phyloP scores from a whole-genome alignment of 768 basidiomycete species.

The Leccinum uliginosum region DNA sequence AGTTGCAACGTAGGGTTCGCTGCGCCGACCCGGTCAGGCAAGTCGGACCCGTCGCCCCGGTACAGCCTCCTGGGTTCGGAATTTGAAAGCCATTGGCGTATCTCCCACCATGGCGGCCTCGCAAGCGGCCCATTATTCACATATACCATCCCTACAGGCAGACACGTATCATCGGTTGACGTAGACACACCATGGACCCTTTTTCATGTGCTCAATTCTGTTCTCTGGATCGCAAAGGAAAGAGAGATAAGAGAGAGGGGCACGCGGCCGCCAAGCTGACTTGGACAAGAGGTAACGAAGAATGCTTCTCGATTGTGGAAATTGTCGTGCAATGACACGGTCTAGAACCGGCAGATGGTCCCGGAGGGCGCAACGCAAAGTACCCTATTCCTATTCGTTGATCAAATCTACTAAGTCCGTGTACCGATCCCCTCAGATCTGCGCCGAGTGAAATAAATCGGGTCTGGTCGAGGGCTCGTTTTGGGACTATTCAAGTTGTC shows the following conservation, averaged over 20 bases:
- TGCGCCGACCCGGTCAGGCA: neutral
- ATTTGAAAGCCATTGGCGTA: neutral
- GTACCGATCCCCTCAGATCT: too few relatives aligned
- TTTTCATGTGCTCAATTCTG: neutral
- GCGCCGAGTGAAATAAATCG: too few relatives aligned
- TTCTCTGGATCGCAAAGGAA: neutral
- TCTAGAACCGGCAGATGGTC: too few relatives aligned
- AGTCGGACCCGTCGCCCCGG: neutral
- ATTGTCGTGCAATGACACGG: neutral
- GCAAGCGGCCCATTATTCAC: neutral
- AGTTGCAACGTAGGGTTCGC: neutral
- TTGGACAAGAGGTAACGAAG: neutral
- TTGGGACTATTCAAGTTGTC: too few relatives aligned
- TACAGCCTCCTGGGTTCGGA: neutral
- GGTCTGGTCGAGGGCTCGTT: too few relatives aligned
- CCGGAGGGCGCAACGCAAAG: too few relatives aligned
- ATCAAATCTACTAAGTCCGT: too few relatives aligned
- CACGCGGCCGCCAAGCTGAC: neutral
- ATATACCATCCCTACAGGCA: neutral
- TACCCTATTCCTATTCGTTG: too few relatives aligned
- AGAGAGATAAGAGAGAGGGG: neutral
- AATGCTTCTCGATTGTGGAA: neutral
- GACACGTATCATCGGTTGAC: neutral
- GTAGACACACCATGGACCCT: neutral
- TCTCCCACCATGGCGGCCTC: neutral